These are phyloP conservation scores for Alternaria postmessia DNA, from an alignment of 2,329 filamentous ascomycete genomes.

Conservation along the genomic window DNA sequence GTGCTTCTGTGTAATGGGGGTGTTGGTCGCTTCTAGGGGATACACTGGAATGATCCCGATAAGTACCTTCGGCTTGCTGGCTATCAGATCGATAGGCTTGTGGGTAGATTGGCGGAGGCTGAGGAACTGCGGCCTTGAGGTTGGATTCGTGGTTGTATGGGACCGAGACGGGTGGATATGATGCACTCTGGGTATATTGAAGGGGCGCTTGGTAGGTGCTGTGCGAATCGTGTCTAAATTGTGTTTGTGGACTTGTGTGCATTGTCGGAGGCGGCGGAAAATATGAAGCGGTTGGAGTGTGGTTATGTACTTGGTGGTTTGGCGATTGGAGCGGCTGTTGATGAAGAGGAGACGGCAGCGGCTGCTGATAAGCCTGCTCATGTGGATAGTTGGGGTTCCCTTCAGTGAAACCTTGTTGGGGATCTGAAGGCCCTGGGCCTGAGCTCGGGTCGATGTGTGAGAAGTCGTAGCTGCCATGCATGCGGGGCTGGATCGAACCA, in stretches of 20 bases:
- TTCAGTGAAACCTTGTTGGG: slow-evolving; percentile 27
- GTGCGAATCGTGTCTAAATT: slow-evolving; percentile 33
- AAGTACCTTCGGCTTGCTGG: slow-evolving; percentile 33
- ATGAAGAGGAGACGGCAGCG: slow-evolving; percentile 42
- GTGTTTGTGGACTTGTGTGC: slow-evolving; percentile 32
- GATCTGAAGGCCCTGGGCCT: slow-evolving; percentile 15
- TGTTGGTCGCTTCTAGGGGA: slow-evolving; percentile 37
- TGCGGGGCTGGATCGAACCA: slow-evolving; percentile 41
- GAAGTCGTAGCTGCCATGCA: slow-evolving; percentile 39
- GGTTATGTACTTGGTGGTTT: slow-evolving; percentile 39
- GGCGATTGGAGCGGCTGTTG: slow-evolving; percentile 38
- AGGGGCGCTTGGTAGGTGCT: slow-evolving; percentile 28
- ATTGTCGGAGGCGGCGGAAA: slow-evolving; percentile 43
- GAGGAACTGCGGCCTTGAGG: slow-evolving; percentile 30
- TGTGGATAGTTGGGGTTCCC: slow-evolving; percentile 30
- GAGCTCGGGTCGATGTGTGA: slow-evolving; percentile 27
- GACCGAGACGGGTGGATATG: slow-evolving; percentile 38
- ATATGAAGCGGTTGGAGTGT: slow-evolving; percentile 42
- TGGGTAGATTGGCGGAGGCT: slow-evolving; percentile 32
- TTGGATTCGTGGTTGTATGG: slow-evolving; percentile 34
- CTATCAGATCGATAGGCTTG: slow-evolving; percentile 30
- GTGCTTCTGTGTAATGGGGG: slow-evolving; percentile 31
- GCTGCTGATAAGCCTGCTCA: slow-evolving; percentile 40
- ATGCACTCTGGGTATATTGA: slow-evolving; percentile 32
- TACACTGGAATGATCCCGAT: slow-evolving; percentile 31